Evolutionary conservation across 2,329 filamentous ascomycete species (phyloP), one percentile per base, ranked within the genome.

Genomic region (Verticillium tricorpus): DNA sequence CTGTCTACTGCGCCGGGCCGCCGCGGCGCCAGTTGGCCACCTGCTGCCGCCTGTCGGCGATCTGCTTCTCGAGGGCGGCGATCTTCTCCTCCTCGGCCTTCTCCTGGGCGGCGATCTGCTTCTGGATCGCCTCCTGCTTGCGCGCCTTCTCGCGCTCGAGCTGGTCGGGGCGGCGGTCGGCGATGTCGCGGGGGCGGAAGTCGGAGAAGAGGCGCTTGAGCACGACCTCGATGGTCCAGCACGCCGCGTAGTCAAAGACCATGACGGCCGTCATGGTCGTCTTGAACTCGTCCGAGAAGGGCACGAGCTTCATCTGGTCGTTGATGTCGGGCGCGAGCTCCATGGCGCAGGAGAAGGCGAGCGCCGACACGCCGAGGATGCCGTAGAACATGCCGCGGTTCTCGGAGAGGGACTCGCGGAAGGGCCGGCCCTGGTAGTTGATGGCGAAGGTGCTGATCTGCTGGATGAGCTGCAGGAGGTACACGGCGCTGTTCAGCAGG

Each of bases 361-460:
- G 91, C 52, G 83, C 92, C 0, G 92, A 92, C 17, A 97, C 94
- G 66, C 90, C 90, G 50, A 99, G 80, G 61, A 99, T 92, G 63
- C 95, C 95, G 83, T 91, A 99, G 81, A 95, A 99, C 95, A 99
- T 99, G 74, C 92, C 93, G 76, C 88, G 90, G 82, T 99, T 99
- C 79, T 97, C 95, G 5, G 90, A 89, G 67, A 99, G 92, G 25
- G 90, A 91, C 78, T 99, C 95, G 63, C 95, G 91, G 89, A 99
- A 99, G 14, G 95, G 95, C 11, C 95, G 90, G 63, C 95, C 95
- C 77, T 99, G 95, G 81, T 99, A 99, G 82, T 99, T 99, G 82
- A 99, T 97, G 64, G 95, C 93, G 71, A 99, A 99, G 3, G 95
- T 99, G 28, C 93, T 97, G 72, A 99, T 97, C 77, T 99, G 95